Base-by-base conservation (phyloP, 2,329 filamentous ascomycete species). In the Colletotrichum cereale region DNA sequence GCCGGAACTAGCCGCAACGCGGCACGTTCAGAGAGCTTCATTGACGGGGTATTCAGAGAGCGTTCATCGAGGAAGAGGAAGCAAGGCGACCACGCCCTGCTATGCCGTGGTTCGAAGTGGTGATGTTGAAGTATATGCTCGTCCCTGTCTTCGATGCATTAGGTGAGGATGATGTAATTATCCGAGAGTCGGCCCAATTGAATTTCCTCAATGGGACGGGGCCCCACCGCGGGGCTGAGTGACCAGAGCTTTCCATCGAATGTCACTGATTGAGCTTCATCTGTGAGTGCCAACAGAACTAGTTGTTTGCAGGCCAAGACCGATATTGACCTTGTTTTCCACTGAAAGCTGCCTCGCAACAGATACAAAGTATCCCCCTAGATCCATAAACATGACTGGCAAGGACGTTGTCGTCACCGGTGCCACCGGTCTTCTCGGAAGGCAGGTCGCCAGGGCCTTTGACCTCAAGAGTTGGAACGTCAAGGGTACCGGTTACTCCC, bases 341-440 rank as follows among this genome's bases (percentile, higher is more conserved):
- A 5, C 10, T 40, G 16, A 1, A 40, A 3, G 7, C 5, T 26
- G 5, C 14, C 16, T 2, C 26, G 2, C 21, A 60, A 29, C 16
- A 26, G 10, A 26, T 26, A 62, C 34, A 18, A 62, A 52, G 14
- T 2, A 6, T 2, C 18, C 10, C 29, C 34, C 34, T 11, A 10
- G 1, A 24, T 11, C 16, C 18, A 6, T 14, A 21, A 73, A 67
- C 3, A 84, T 84, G 82, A 62, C 79, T 1, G 62, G 72, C 8
- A 82, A 87, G 70, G 91, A 87, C 34, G 94, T 89, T 12, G 86
- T 97, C 34, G 84, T 97, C 66, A 97, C 95, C 8, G 95, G 95
- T 68, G 94, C 94, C 47, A 96, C 93, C 26, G 95, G 95, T 66
- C 87, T 97, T 14, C 87, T 97, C 2, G 95, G 95, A 60, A 89